Base-by-base conservation (phyloP, 495 filamentous ascomycete genomes). In the Usnea hakonensis region DNA sequence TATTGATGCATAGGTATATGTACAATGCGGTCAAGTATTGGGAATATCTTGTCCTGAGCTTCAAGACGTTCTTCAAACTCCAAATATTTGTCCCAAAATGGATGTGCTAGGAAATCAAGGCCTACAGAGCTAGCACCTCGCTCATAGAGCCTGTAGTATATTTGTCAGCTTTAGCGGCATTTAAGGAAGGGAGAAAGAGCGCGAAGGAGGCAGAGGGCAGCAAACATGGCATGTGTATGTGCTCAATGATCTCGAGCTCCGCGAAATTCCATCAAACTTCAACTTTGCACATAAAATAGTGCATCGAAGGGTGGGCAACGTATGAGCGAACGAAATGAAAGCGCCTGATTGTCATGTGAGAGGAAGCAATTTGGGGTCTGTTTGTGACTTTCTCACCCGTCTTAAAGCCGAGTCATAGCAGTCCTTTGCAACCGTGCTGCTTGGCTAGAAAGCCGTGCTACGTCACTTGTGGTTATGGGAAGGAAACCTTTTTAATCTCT, bases 11-110 rank as follows among this genome's bases (percentile, higher is more conserved):
- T 90, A 2, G 95, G 95, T 46, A 99, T 93, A 69, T 90, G 85
- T 55, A 96, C 88, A 50, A 97, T 83, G 40, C 95, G 90, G 53
- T 82, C 82, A 35, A 97, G 80, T 57, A 99, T 90, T 11, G 81
- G 83, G 63, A 96, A 93, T 57, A 97, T 91, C 70, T 85, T 89
- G 64, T 95, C 90, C 36, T 88, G 84, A 0, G 88, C 87, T 70
- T 96, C 91, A 54, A 93, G 76, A 11, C 91, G 85, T 69, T 96
- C 91, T 69, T 97, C 94, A 68, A 91, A 97, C 68, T 97, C 94
- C 58, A 97, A 82, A 68, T 96, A 99, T 75, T 96, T 97, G 69
- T 97, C 95, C 94, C 94, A 99, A 79, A 99, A 97, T 0, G 90
- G 91, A 70, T 97, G 91, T 5, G 91, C 85, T 11, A 95, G 81